Base-by-base conservation (phyloP, 78 protist genomes). In the Cavenderia fasciculata region DNA sequence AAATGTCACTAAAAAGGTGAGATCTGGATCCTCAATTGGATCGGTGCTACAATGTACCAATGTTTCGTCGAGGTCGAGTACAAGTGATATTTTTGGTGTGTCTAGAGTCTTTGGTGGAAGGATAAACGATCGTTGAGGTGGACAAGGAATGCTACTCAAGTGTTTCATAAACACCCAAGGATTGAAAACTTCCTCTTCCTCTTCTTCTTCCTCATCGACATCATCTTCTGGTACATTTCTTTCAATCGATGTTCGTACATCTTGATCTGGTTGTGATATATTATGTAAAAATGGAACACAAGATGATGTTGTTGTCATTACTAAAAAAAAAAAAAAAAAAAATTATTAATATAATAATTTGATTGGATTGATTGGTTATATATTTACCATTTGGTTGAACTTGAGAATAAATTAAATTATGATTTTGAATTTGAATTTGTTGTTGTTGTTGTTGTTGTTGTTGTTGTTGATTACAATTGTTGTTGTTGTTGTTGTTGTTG, bases 41-140 rank as follows among this genome's bases (percentile, higher is more conserved):
- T 79, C 91, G 25, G 88, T 78, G 43, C 92, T 78, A n/a, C 97
- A 94, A 49, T 96, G 98, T 31, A 94, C 95, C 11, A 96, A 69
- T 34, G 98, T 96, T 72, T 96, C 98, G 65, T 96, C 97, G 25
- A 96, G 74, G 62, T 96, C 98, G 4, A 96, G 84, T 8, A 96
- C 98, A 14, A 95, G 86, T 61, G 98, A 93, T 7, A 62, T 68
- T 29, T 76, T 73, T 51, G 88, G 90, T 40, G 84, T 29, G 21
- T 43, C 11, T 11, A 51, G 59, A 4, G 61, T 86, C 56, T 69
- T 68, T 44, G 93, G 86, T 47, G 93, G 93, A 1, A 87, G 74
- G 19, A 34, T 65, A n/a, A n/a, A n/a, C 18, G 38, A 25, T 12
- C 74, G 85, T n/a, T 65, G 38, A 4, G 44, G 46, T 34, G 85